These are phyloP conservation scores for Canariomyces notabilis DNA, from an alignment of 2,329 filamentous ascomycete genomes.

Conservation along the genomic window DNA sequence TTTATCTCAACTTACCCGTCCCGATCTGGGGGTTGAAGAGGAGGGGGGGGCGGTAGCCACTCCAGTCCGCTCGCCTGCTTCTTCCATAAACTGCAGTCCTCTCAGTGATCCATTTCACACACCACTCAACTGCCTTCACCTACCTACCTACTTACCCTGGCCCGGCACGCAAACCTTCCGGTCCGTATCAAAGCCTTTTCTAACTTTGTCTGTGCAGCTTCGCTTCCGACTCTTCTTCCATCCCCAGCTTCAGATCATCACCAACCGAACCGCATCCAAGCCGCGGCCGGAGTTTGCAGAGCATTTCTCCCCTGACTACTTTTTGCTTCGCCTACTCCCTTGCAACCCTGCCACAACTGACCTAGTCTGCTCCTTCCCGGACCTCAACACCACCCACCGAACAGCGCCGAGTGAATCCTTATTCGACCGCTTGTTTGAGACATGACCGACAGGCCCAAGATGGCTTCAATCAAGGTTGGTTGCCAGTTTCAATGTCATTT, in stretches of 20 bases:
- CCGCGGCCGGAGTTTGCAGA: constrained; percentile 15
- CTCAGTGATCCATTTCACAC: constrained; percentile 14
- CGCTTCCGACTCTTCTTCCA: constrained; percentile 21
- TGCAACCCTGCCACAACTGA: constrained; percentile 14
- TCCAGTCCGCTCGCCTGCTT: constrained; percentile 10
- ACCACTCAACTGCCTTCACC: constrained; percentile 16
- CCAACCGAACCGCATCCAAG: constrained; percentile 16
- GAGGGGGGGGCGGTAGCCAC: too few relatives aligned
- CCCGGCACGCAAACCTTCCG: constrained; percentile 36
- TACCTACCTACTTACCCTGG: constrained; percentile 27
- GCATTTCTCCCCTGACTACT: constrained; percentile 16
- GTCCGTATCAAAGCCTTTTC: constrained; percentile 36
- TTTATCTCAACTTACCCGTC: constrained; percentile 16
- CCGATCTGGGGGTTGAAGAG: constrained; percentile 6
- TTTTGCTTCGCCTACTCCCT: constrained; percentile 14
- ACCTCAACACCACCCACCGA: constrained; percentile 9
- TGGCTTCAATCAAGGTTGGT: constrained; percentile 84
- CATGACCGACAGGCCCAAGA: constrained; percentile 57
- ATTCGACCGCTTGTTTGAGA: constrained; percentile 9
- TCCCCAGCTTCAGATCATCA: constrained; percentile 9
- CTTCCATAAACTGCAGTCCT: too few relatives aligned
- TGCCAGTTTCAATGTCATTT: constrained; percentile 11
- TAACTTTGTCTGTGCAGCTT: constrained; percentile 36
- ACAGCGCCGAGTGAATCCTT: constrained; percentile 15
- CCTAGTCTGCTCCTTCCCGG: constrained; percentile 12